Base-by-base conservation (phyloP, 164 flowering plant genomes). In the Kalanchoe fedtschenkoi region DNA sequence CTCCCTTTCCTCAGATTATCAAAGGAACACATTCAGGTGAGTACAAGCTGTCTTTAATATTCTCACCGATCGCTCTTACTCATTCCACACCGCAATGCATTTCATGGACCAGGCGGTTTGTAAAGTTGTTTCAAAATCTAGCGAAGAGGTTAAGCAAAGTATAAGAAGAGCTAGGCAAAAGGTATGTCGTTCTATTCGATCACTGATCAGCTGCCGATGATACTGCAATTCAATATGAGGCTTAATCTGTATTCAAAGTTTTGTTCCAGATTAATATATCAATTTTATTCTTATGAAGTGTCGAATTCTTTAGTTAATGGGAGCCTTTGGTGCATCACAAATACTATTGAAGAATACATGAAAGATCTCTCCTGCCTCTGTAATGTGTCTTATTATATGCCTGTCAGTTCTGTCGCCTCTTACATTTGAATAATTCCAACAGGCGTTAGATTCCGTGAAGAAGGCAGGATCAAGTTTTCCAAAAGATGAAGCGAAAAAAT, bases 131-230 rank as follows among this genome's bases (percentile, higher is more conserved):
- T 54, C 95, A 34, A 93, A 86, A 80, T 82, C 89, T 58, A 62
- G 83, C 61, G 97, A 93, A 77, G 98, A 88, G 71, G 88, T 80
- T 42, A 88, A 84, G 64, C 95, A 80, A 72, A 93, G 96, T 68
- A 82, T 93, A 65, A 75, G 98, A 83, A 85, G 98, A 70, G 86
- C 96, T 57, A 83, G 98, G 15, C 98, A 88, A 65, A 93, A 86
- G 96, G 98, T 90, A 72, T 35, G 28, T 13, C 7, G 3, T 30
- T 26, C 32, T 13, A 8, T 51, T 7, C 8, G 16, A 14, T n/a
- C 54, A 26, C 28, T 29, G 34, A 9, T 26, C 1, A 22, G 14
- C 22, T 26, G 51, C 32, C 5, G 8, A 19, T 11, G 16, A 47
- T 22, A 47, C 28, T 47, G 21, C 2, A 2, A 26, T 24, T 24